Conservation (phyloP, 768 basidiomycete genomes). For the Calvatia gigantea region DNA sequence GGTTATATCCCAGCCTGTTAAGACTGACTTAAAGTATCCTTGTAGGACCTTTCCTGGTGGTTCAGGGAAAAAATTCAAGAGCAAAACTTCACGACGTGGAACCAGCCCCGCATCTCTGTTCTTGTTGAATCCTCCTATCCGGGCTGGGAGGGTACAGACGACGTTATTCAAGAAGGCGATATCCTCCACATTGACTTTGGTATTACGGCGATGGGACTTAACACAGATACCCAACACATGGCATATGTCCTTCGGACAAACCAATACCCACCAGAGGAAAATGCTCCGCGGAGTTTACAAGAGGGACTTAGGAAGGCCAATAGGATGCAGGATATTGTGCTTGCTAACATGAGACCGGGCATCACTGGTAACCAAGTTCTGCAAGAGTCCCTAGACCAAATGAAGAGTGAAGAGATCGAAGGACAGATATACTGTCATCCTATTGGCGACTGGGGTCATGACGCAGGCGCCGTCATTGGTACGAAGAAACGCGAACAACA, state of each 20-base stretch:
- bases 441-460: slow-evolving; percentile 55
- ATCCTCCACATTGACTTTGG: slow-evolving; percentile 55
- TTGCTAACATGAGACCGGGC: slow-evolving; percentile 40
- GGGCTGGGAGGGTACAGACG: slow-evolving; percentile 36
- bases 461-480: slow-evolving; percentile 47
- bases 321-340: slow-evolving; percentile 48
- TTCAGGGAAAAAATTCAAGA: slow-evolving; percentile 49
- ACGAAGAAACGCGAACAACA: neutral
- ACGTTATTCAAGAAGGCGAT: slow-evolving; percentile 43
- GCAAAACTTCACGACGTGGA: slow-evolving; percentile 47
- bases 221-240: slow-evolving; percentile 56
- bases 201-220: slow-evolving; percentile 49
- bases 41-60: slow-evolving; percentile 51
- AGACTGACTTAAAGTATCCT: neutral
- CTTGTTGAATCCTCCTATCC: slow-evolving; percentile 37
- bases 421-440: slow-evolving; percentile 53
- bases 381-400: slow-evolving; percentile 34
- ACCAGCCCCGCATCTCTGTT: slow-evolving; percentile 48
- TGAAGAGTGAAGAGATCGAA: slow-evolving; percentile 40
- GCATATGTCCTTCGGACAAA: slow-evolving; percentile 45
- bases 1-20: neutral
- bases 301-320: slow-evolving; percentile 44
- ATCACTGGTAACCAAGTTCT: slow-evolving; percentile 47
- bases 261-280: slow-evolving; percentile 30
- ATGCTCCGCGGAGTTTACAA: slow-evolving; percentile 39